Conservation (phyloP, 345 rosid species). For the Diplotaxis tenuifolia region DNA sequence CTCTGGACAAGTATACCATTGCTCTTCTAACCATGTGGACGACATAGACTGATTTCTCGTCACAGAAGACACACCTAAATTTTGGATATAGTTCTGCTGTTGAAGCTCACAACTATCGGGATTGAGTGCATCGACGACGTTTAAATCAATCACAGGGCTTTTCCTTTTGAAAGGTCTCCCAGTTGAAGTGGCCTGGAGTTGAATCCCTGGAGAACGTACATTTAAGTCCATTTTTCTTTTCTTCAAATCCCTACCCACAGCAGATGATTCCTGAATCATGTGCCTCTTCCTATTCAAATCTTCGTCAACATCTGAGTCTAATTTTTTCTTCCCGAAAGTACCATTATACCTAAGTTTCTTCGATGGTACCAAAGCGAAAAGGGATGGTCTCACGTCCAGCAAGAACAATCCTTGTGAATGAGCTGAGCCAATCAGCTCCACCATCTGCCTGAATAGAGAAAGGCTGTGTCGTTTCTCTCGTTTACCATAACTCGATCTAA, state of each 20-base stretch:
- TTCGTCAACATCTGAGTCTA: slow-evolving; percentile 28
- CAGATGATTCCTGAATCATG: slow-evolving; percentile 34
- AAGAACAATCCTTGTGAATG: slow-evolving; percentile 62
- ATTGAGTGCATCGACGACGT: slow-evolving; percentile 30
- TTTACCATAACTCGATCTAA: slow-evolving; percentile 42
- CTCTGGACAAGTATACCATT: slow-evolving; percentile 69
- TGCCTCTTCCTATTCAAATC: slow-evolving; percentile 46
- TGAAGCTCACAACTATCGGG: slow-evolving; percentile 37
- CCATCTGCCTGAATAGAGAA: slow-evolving; percentile 58
- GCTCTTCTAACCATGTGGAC: slow-evolving; percentile 51
- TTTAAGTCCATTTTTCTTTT: slow-evolving; percentile 40
- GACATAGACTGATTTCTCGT: slow-evolving; percentile 36
- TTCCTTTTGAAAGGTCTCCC: slow-evolving; percentile 29
- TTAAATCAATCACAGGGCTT: slow-evolving; percentile 29
- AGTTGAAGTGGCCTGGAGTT: slow-evolving; percentile 34
- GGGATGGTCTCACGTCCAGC: slow-evolving; percentile 56
- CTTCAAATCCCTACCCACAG: slow-evolving; percentile 36
- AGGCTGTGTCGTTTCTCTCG: slow-evolving; percentile 47
- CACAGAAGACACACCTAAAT: slow-evolving; percentile 23
- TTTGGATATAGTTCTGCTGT: slow-evolving; percentile 29
- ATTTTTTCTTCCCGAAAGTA: slow-evolving; percentile 40
- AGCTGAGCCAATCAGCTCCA: slow-evolving; percentile 62
- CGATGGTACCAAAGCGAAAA: slow-evolving; percentile 45
- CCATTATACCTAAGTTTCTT: slow-evolving; percentile 54
- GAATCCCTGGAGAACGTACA: slow-evolving; percentile 23